Percentiles rank a stretch among this genome's conserved stretches.
Evolutionary conservation across 2,329 filamentous ascomycete genomes (phyloP).

Genomic region (Rhinocladiella similis): DNA sequence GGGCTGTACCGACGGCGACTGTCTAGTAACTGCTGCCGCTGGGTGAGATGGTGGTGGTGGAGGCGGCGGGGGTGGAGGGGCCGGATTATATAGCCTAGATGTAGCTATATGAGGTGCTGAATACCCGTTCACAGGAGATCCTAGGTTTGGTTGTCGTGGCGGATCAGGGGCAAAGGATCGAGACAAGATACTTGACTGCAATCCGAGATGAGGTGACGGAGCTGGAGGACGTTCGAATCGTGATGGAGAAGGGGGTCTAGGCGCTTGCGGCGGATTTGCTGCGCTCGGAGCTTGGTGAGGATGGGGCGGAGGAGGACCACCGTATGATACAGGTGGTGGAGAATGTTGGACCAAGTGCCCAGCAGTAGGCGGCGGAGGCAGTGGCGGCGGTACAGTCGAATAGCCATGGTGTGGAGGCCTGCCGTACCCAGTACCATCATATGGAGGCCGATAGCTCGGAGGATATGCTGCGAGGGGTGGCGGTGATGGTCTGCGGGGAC

Average conservation of each 20-base stretch:
- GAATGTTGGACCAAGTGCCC: slow-evolving; percentile 20
- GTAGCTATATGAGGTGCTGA: slow-evolving; percentile 11
- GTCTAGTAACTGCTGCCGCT: slow-evolving; percentile 9
- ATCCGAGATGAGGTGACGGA: slow-evolving; percentile 17
- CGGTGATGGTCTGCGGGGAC: slow-evolving; percentile 44
- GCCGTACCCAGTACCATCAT: slow-evolving; percentile 16
- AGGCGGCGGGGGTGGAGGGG: slow-evolving; percentile 14
- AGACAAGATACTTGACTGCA: slow-evolving; percentile 16
- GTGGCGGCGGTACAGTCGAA: slow-evolving; percentile 5
- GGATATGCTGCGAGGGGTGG: slow-evolving; percentile 21
- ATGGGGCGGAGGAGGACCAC: not conserved
- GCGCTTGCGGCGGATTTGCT: slow-evolving; percentile 7
- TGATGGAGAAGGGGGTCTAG: slow-evolving; percentile 18
- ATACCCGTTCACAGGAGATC: slow-evolving; percentile 24
- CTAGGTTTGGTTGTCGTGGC: slow-evolving; percentile 9
- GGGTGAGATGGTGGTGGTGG: slow-evolving; percentile 13
- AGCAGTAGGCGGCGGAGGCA: slow-evolving; percentile 20
- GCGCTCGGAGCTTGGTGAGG: slow-evolving; percentile 8
- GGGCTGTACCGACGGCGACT: slow-evolving; percentile 20
- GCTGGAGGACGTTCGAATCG: slow-evolving; percentile 19
- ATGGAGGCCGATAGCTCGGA: slow-evolving; percentile 13
- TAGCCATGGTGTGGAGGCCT: slow-evolving; percentile 17
- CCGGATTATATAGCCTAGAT: slow-evolving; percentile 12
- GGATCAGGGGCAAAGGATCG: slow-evolving; percentile 19
- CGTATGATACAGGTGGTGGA: slow-evolving; percentile 21